Evolutionary conservation across 1,139 yeast genomes (phyloP).

Genomic region (Kodamaea plutei): DNA sequence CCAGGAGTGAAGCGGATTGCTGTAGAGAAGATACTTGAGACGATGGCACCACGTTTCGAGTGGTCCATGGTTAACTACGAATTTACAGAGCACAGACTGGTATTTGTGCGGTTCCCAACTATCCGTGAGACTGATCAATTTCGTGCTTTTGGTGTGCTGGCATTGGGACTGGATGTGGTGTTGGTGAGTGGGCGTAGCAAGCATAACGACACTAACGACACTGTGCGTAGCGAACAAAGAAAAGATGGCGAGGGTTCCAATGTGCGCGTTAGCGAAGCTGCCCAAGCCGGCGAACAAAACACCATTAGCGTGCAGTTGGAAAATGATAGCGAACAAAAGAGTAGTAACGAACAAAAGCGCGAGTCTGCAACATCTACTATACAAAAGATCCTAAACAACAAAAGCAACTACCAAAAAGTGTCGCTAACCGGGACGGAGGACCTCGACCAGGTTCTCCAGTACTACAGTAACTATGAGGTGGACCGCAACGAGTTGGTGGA

Average conservation of each 20-base stretch:
- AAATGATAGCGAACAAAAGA: too few species aligned
- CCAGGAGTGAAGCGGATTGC: slow-evolving; percentile 26
- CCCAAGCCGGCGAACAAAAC: neutral
- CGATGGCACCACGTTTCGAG: slow-evolving; percentile 12
- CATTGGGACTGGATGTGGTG: too few species aligned
- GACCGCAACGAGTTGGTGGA: slow-evolving; percentile 60
- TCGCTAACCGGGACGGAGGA: slow-evolving; percentile 29
- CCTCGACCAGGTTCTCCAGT: slow-evolving; percentile 32
- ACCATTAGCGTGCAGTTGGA: too few species aligned
- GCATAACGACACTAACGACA: too few species aligned
- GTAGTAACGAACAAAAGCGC: too few species aligned
- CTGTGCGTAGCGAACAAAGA: too few species aligned
- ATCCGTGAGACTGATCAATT: too few species aligned
- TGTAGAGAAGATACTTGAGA: slow-evolving; percentile 27
- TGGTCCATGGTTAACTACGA: slow-evolving; percentile 31
- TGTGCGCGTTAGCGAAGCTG: neutral
- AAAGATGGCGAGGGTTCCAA: neutral
- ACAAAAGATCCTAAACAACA: slow-evolving; percentile 17
- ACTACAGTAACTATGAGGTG: slow-evolving; percentile 46
- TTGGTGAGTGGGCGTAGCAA: too few species aligned
- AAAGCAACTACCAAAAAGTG: slow-evolving; percentile 17
- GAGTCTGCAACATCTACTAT: too few species aligned
- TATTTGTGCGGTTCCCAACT: slow-evolving; percentile 25
- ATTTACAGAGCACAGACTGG: slow-evolving; percentile 21
- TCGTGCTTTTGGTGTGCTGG: too few species aligned